These are phyloP conservation scores for Trypanosoma vivax DNA, from an alignment of 208 protist species.

Conservation along the genomic window DNA sequence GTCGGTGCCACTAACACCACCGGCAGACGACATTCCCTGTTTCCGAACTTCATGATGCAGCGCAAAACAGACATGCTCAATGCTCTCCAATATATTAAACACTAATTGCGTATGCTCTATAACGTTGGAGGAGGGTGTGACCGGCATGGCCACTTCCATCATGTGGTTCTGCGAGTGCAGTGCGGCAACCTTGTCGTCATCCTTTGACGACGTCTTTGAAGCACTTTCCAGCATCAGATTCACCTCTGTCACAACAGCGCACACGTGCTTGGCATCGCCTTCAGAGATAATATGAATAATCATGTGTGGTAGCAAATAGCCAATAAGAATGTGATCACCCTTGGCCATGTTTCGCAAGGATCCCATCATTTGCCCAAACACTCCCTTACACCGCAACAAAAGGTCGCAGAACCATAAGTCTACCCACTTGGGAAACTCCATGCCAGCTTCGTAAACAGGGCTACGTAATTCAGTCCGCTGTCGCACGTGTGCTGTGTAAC, in stretches of 20 bases:
- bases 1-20: conserved; percentile 12
- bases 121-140: conserved; percentile 4
- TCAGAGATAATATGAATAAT: conserved; percentile 56
- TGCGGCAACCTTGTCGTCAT: conserved; percentile 8
- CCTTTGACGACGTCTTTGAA: neutral
- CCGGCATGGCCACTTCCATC: conserved; percentile 9
- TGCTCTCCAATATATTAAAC: conserved; percentile 57
- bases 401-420: conserved; percentile 70
- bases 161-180: conserved; percentile 43
- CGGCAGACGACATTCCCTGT: conserved; percentile 1
- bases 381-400: conserved; percentile 28
- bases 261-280: conserved; percentile 19
- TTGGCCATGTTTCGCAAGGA: conserved; percentile 85
- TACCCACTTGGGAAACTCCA: conserved; percentile 56
- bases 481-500: conserved; percentile 46
- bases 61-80: conserved; percentile 53
- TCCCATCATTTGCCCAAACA: conserved; percentile 55
- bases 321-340: conserved; percentile 44
- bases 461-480: conserved; percentile 33
- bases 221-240: conserved; percentile 17
- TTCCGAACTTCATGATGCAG: conserved; percentile 25
- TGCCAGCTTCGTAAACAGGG: conserved; percentile 51
- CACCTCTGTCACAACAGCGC: conserved; percentile 47
- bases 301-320: conserved; percentile 69
- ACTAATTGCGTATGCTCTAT: conserved; percentile 72